Evolutionary conservation across 352 stramenopile species (phyloP).

Genomic region (Pythium dissimile): DNA sequence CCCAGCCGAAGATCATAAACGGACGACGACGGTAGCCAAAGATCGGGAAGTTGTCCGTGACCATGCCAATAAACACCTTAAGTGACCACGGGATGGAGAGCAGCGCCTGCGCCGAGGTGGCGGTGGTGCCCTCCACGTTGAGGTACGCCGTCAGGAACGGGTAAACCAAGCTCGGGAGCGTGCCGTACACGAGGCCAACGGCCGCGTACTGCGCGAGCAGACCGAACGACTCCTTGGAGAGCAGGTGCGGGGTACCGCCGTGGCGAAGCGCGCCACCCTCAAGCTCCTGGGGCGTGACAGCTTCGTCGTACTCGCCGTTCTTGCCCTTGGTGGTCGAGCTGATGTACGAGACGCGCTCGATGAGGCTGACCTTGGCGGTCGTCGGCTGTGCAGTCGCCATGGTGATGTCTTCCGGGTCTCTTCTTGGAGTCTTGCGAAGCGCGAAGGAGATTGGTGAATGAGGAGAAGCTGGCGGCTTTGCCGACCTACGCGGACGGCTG

Average conservation of each 20-base stretch:
- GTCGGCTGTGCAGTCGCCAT: no score
- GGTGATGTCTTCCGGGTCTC: slow-evolving; percentile 1
- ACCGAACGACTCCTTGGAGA: slow-evolving; percentile 25
- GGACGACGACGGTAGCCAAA: slow-evolving; percentile 35
- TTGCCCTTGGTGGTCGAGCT: slow-evolving; percentile 21
- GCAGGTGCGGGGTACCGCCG: slow-evolving; percentile 19
- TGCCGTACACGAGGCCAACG: slow-evolving; percentile 30
- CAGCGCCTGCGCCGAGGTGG: slow-evolving; percentile 25
- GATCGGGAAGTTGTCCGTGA: slow-evolving; percentile 35
- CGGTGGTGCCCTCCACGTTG: slow-evolving; percentile 21
- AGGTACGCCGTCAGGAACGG: slow-evolving; percentile 29
- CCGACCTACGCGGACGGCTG: not conserved
- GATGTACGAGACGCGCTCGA: slow-evolving; percentile 22
- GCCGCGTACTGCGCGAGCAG: slow-evolving; percentile 26
- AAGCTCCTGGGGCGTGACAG: slow-evolving; percentile 2
- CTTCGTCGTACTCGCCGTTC: slow-evolving; percentile 13
- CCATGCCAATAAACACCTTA: slow-evolving; percentile 34
- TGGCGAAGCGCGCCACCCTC: slow-evolving; percentile 22
- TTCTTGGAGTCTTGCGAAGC: slow-evolving; percentile 10
- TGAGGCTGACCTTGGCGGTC: slow-evolving; percentile 13
- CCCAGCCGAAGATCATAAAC: slow-evolving; percentile 37
- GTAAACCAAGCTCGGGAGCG: slow-evolving; percentile 26
- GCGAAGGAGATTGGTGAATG: slow-evolving; percentile 21
- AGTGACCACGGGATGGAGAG: slow-evolving; percentile 33
- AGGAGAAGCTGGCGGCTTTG: no score